phyloP scores from a whole-genome alignment of 1,284 basidiomycete genomes.

The Heimioporus retisporus region DNA sequence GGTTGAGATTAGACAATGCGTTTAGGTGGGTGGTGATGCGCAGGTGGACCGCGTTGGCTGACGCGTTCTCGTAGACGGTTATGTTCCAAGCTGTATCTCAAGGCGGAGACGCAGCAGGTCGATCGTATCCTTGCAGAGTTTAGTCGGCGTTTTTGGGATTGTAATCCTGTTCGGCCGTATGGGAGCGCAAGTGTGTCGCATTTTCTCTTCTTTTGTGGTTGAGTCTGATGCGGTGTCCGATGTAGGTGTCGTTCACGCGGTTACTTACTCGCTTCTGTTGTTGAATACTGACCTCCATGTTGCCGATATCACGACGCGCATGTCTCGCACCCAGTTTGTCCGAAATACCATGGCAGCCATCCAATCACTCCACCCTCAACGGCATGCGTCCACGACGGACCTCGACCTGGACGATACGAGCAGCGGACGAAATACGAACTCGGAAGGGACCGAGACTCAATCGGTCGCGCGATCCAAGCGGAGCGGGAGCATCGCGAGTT shows the following conservation, averaged over 20 bases:
- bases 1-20: conserved; percentile 86
- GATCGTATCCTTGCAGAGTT: conserved; percentile 97
- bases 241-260: conserved; percentile 90
- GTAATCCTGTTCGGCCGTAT: conserved; percentile 85
- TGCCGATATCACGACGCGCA: conserved; percentile 88
- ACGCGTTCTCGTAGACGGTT: conserved; percentile 65
- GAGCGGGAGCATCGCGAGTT: conserved; percentile 85
- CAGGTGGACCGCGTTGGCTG: conserved; percentile 17
- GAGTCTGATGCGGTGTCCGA: conserved; percentile 15
- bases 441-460: conserved; percentile 60
- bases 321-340: conserved; percentile 96
- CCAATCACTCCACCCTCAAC: conserved; percentile 69
- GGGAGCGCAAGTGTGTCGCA: conserved; percentile 80
- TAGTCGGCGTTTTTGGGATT: conserved; percentile 90
- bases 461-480: conserved; percentile 68
- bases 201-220: conserved; percentile 16
- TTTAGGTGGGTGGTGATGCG: conserved; percentile 72
- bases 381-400: conserved; percentile 66
- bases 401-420: conserved; percentile 75
- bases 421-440: conserved; percentile 62
- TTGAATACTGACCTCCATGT: conserved; percentile 99
- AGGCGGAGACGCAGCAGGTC: conserved; percentile 98
- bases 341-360: conserved; percentile 92
- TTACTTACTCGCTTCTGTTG: conserved; percentile 93
- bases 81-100: conserved; percentile 93